Base-by-base conservation (phyloP, 257 asterid species). In the Solanum pennellii region DNA sequence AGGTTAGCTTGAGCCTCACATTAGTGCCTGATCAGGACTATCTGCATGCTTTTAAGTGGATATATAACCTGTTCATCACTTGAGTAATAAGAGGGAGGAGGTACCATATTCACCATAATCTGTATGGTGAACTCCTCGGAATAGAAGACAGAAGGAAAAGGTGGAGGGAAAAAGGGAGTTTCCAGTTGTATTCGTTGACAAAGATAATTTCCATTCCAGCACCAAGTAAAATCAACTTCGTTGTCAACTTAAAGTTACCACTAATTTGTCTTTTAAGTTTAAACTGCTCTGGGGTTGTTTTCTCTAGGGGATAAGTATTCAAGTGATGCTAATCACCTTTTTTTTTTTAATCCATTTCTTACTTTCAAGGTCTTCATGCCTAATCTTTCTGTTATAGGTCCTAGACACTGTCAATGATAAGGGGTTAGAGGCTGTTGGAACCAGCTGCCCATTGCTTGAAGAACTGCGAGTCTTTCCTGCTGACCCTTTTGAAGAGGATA, bases 391-490 rank as follows among this genome's bases (percentile, higher is more conserved):
- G 23, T 23, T 89, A 56, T 88, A 95, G 98, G 97, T 95, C 74
- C 87, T 90, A 7, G 98, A 95, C 89, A 93, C 96, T 2, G 93
- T 95, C 73, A 94, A 92, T 92, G 98, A 95, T 88, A 93, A 94
- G 91, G 98, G 98, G 60, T 96, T 95, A 7, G 94, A 93, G 92
- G 97, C 97, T 31, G 94, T 93, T 83, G 96, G 98, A 52, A 88
- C 89, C 52, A 89, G 95, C 89, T 95, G 98, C 87, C 98, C 95
- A 41, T 91, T 93, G 89, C 97, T 95, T 20, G 97, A 95, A 91
- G 98, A 95, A 85, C 89, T 94, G 14, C 95, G 99, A 11, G 99
- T 96, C 86, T 94, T 93, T 88, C 99, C 98, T 11, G 92, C 92
- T 10, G 92, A 94, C 84, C 98, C 98, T 15, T 88, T 88, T 35